Conservation (phyloP, 805 yeast species). For the Suhomyces pyralidae region DNA sequence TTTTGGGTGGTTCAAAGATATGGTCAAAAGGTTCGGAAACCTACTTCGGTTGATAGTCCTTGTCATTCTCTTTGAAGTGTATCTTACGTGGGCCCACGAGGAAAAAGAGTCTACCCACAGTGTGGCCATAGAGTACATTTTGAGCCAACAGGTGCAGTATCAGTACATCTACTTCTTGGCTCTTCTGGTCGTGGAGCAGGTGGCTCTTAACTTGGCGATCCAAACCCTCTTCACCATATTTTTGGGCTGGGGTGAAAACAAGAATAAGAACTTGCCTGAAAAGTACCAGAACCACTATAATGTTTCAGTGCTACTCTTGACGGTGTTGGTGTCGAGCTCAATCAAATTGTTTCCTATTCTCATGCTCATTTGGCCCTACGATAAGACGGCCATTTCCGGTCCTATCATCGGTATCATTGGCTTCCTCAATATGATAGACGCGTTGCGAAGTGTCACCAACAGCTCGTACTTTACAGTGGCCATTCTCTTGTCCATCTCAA, state of each 20-base stretch:
- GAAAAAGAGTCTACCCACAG: slow-evolving; percentile 52
- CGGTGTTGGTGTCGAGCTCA: slow-evolving; percentile 72
- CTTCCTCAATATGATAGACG: slow-evolving; percentile 62
- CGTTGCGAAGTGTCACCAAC: slow-evolving; percentile 30
- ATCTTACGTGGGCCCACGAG: slow-evolving; percentile 86
- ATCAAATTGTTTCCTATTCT: slow-evolving; percentile 85
- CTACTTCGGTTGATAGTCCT: slow-evolving; percentile 52
- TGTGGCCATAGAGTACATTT: slow-evolving; percentile 18
- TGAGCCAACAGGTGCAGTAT: slow-evolving; percentile 33
- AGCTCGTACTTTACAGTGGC: slow-evolving; percentile 14
- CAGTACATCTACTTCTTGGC: slow-evolving; percentile 59
- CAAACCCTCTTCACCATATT: slow-evolving; percentile 20
- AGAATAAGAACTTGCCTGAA: slow-evolving; percentile 15
- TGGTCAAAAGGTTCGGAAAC: slow-evolving; percentile 18
- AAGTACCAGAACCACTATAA: slow-evolving; percentile 32
- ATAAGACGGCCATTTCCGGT: slow-evolving; percentile 61
- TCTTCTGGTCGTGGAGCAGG: slow-evolving; percentile 48
- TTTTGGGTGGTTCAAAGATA: neutral
- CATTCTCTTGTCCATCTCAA: slow-evolving; percentile 14
- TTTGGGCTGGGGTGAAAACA: slow-evolving; percentile 19
- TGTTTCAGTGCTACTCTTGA: slow-evolving; percentile 54
- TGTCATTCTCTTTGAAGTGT: slow-evolving; percentile 78
- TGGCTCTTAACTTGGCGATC: slow-evolving; percentile 37
- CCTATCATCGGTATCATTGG: slow-evolving; percentile 59
- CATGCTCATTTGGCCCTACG: slow-evolving; percentile 97